Evolutionary conservation across 2,329 filamentous ascomycete genomes (phyloP).

Genomic region (Hypoxylon sp.): DNA sequence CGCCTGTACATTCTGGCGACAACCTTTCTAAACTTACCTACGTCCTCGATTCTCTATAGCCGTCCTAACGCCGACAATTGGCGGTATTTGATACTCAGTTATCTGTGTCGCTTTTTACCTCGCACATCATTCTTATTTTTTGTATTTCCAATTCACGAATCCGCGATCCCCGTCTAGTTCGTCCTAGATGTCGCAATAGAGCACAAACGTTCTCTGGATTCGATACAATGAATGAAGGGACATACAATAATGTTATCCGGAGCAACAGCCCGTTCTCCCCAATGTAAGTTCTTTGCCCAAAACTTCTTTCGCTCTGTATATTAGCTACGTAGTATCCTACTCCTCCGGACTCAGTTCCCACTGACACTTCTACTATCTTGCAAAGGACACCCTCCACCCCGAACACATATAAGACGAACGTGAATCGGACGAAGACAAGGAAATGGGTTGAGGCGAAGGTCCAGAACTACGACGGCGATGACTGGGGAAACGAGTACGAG

Average conservation of each 20-base stretch:
- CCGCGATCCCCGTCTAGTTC: conserved; percentile 6
- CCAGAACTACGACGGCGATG: conserved; percentile 90
- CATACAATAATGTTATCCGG: conserved; percentile 49
- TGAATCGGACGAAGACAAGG: conserved; percentile 89
- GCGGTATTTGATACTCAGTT: conserved; percentile 11
- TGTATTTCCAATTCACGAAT: background rate
- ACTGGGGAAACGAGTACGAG: conserved; percentile 85
- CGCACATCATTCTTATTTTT: background rate
- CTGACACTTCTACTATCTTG: conserved; percentile 28
- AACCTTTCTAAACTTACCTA: conserved; percentile 13
- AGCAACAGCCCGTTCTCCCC: conserved; percentile 48
- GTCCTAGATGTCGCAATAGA: conserved; percentile 45
- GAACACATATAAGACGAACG: conserved; percentile 80
- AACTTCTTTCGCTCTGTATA: background rate
- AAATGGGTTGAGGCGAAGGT: conserved; percentile 95
- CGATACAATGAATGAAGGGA: conserved; percentile 48
- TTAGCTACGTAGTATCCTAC: background rate
- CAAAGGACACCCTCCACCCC: conserved; percentile 46
- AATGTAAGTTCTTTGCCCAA: conserved; percentile 39
- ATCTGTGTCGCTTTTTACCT: background rate
- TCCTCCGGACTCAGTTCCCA: conserved; percentile 11
- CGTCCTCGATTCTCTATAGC: conserved; percentile 7
- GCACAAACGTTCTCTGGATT: conserved; percentile 23
- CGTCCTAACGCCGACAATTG: background rate
- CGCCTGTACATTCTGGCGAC: conserved; percentile 23